phyloP scores from a whole-genome alignment of 108 stramenopile species.

The Phaeodactylum tricornutum region DNA sequence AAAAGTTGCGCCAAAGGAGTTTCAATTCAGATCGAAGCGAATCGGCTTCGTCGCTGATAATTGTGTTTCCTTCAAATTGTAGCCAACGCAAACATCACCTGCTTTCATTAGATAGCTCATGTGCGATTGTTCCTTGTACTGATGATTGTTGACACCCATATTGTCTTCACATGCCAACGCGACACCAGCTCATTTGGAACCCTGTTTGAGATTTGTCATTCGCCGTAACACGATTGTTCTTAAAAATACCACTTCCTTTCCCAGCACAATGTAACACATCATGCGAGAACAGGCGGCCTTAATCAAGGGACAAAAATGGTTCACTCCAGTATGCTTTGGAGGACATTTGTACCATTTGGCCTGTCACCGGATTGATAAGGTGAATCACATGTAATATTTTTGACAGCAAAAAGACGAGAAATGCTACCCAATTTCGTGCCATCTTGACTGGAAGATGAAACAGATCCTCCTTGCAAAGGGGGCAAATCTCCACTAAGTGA shows the following conservation, averaged over 20 bases:
- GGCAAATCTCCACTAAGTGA: too few species aligned
- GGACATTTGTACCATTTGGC: constrained; percentile 80
- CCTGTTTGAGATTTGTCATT: constrained; percentile 42
- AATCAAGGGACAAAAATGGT: constrained; percentile 84
- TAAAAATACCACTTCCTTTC: constrained; percentile 77
- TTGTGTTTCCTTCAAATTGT: constrained; percentile 82
- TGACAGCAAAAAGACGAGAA: constrained; percentile 76
- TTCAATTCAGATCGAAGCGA: too few species aligned
- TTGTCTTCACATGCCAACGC: constrained; percentile 89
- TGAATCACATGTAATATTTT: constrained; percentile 89
- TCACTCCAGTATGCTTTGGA: constrained; percentile 80
- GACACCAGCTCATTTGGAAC: constrained; percentile 69
- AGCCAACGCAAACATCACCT: constrained; percentile 95
- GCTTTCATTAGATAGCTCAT: constrained; percentile 91
- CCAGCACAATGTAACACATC: constrained; percentile 83
- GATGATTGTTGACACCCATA: constrained; percentile 85
- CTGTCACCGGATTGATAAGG: constrained; percentile 90
- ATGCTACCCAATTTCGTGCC: constrained; percentile 87
- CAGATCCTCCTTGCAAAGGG: constrained; percentile 98
- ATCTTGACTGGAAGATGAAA: constrained; percentile 80
- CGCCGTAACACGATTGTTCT: constrained; percentile 59
- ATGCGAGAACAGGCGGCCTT: constrained; percentile 77
- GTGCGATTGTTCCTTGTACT: constrained; percentile 80
- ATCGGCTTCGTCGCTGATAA: constrained; percentile 87
- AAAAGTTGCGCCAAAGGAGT: constrained; percentile 94